Base-by-base conservation (phyloP, 805 yeast genomes). In the Schizosaccharomyces japonicus region DNA sequence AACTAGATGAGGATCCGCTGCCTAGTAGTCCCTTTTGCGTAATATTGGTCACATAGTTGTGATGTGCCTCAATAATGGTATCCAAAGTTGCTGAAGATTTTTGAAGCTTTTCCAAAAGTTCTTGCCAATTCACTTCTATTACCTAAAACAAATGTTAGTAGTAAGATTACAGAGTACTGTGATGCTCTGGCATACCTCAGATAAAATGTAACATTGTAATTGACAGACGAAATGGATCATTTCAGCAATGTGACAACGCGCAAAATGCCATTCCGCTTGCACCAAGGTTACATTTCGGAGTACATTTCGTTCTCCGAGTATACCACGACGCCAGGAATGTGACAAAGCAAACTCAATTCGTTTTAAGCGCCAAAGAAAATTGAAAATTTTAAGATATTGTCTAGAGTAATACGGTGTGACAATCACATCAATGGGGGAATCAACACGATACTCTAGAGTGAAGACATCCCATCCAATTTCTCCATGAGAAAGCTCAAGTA, bases 391-490 rank as follows among this genome's bases (percentile, higher is more conserved):
- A 47, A 83, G 64, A 58, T 87, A 87, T 45, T 68, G 67, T 17
- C 67, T 62, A 25, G 66, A 63, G 19, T 62, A 66, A 50, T 55
- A 62, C 44, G 58, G 66, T 49, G 71, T 69, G 33, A 76, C 63
- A 15, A 87, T 64, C 2, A 80, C 67, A 26, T 73, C 66, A 39
- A 79, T 58, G 0, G 80, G 80, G 11, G 65, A 53, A 17, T 57
- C 60, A 3, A 71, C 58, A 19, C 59, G 57, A 59, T 80, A 90
- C 57, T 84, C 95, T 32, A 85, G 63, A 0, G 95, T 82, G 58
- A 87, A 85, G 1, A 80, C 83, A 57, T 85, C 93, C 95, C 95
- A 85, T 0, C 94, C 95, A 47, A 73, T 62, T 51, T 75, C 72
- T 0, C 82, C 78, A 53, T 77, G 81, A 3, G 76, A 76, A 45